Base-by-base conservation (phyloP, 148 eudicot genomes). In the Fallopia convolvulus region DNA sequence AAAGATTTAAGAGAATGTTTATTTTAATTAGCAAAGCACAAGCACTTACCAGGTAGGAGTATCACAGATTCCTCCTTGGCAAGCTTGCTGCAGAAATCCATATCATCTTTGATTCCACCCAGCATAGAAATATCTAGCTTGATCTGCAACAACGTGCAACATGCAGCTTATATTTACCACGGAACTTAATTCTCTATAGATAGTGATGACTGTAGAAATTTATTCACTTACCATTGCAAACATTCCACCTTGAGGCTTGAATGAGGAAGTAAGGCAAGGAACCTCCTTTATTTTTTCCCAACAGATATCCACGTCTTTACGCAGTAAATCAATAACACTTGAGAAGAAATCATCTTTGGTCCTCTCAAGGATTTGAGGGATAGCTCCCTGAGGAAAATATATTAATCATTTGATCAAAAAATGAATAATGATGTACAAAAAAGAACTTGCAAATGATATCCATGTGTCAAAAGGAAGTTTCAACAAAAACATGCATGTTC, bases 171-270 rank as follows among this genome's bases (percentile, higher is more conserved):
- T 61, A 39, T 26, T 61, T 26, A 66, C 11, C 72, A 9, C 3
- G 9, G 15, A 50, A 13, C 4, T 74, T 2, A 32, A 23, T 5
- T 72, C 50, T 42, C 33, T 44, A 20, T 18, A 44, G 15, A 71
- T 10, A 71, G 9, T 72, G 70, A 61, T 61, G 61, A 23, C 0
- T 5, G 20, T 66, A 14, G 8, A 66, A 15, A 36, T 14, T 66
- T 14, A 30, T 33, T 66, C 42, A 5, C 72, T 75, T 23, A 87
- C 92, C 89, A 87, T 87, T n/a, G 81, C 82, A 74, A 83, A 85
- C 92, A 89, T 89, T 47, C 88, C 85, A 52, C 92, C 92, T 81
- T 89, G 90, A 2, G 92, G 87, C 75, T 85, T 89, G 70, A 77
- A 74, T 33, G 92, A 90, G 75, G 90, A 89, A 18, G 84, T 72